Base-by-base conservation (phyloP, 345 rosid genomes). In the Boechera retrofracta region DNA sequence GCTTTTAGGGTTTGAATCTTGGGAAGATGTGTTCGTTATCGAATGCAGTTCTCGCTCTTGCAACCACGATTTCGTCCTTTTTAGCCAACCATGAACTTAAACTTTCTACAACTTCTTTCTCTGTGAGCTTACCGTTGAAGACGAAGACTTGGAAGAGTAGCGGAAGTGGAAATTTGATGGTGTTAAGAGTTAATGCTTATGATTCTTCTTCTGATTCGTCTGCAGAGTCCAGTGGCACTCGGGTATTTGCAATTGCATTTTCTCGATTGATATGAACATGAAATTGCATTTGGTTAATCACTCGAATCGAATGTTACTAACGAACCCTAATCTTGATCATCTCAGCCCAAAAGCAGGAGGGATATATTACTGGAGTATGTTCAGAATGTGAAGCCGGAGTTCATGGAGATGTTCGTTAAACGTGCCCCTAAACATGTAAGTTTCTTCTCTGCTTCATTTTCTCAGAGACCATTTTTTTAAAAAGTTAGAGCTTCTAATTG, bases 301-400 rank as follows among this genome's bases (percentile, higher is more conserved):
- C 18, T 35, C 13, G 26, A 29, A 13, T 57, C 11, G 41, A 57
- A 32, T 57, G 5, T 3, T 57, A n/a, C 7, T 8, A 32, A n/a
- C n/a, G n/a, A 57, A 21, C 64, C 26, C 26, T 33, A 59, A 35
- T 16, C 10, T 35, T 2, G 41, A 59, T 35, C 5, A 16, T 59
- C 7, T 33, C 81, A 88, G 92, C 81, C 97, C 6, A 87, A 88
- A 77, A 81, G 71, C 57, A 87, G 99, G 81, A 93, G 87, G 62
- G 98, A 92, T 21, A 21, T 21, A 21, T 21, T 21, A 21, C 21
- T 21, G 1, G 21, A 21, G 1, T 21, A 21, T 21, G 98, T 92
- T 6, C 88, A 92, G 75, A 95, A 82, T 74, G 99, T 89, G 85
- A 94, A 95, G 80, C 98, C 99, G 0, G 99, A 95, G 75, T 95